Percentiles rank a stretch among this genome's conserved stretches.
Evolutionary conservation across 1,284 basidiomycete genomes (phyloP).

Genomic region (Neonothopanus nambi): DNA sequence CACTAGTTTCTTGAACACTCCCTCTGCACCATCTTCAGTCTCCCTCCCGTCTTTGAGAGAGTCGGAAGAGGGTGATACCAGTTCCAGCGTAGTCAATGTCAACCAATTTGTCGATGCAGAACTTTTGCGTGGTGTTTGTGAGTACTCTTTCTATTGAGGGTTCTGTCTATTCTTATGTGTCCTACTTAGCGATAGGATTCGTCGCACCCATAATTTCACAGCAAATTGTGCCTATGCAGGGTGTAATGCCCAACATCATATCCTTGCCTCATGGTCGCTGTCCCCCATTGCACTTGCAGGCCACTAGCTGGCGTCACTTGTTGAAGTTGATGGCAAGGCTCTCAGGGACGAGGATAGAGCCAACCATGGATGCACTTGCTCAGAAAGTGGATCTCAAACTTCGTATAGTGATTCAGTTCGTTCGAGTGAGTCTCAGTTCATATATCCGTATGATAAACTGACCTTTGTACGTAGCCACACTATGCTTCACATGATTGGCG

Average conservation of each 20-base stretch:
- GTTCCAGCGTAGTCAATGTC: conserved; percentile 28
- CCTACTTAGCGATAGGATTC: conserved; percentile 61
- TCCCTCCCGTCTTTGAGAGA: conserved; percentile 9
- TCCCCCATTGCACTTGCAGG: conserved; percentile 69
- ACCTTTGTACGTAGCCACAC: conserved; percentile 46
- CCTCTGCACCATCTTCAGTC: neutral
- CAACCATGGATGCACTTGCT: conserved; percentile 65
- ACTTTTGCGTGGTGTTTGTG: conserved; percentile 64
- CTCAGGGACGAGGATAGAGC: conserved; percentile 67
- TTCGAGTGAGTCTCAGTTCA: conserved; percentile 50
- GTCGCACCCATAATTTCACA: conserved; percentile 54
- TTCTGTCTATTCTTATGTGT: conserved; percentile 18
- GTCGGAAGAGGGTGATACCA: conserved; percentile 9
- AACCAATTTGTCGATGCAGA: conserved; percentile 64
- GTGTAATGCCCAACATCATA: conserved; percentile 67
- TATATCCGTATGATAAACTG: neutral
- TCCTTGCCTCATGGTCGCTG: conserved; percentile 66
- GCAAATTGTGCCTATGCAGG: conserved; percentile 45
- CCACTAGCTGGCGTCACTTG: conserved; percentile 69
- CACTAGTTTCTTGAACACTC: neutral
- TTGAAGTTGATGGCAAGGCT: conserved; percentile 72
- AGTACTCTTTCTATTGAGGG: conserved; percentile 25
- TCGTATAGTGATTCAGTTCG: conserved; percentile 73
- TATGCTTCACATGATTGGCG: conserved; percentile 63
- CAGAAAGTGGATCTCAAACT: conserved; percentile 56